Percentiles rank a stretch among this genome's conserved stretches.
Conservation (phyloP, 345 rosid species). For the Dipteronia dyeriana region DNA sequence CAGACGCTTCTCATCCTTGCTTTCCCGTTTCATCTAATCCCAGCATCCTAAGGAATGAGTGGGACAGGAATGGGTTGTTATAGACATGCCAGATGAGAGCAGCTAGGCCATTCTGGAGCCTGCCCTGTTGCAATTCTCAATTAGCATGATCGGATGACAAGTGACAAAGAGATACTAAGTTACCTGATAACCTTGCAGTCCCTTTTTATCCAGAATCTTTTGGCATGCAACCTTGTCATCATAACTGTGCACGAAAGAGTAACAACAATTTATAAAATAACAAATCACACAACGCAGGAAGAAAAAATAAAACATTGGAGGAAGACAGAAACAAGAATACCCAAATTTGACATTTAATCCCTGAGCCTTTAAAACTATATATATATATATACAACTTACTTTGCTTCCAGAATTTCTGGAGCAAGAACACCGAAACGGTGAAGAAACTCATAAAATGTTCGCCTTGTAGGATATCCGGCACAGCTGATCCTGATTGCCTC, state of each 20-base stretch:
- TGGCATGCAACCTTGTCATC: slow-evolving; percentile 94
- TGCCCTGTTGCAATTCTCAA: slow-evolving; percentile 3
- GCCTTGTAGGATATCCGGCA: slow-evolving; percentile 98
- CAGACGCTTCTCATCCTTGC: background rate
- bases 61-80: background rate
- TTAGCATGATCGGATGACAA: slow-evolving; percentile 10
- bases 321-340: background rate
- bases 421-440: slow-evolving; percentile 97
- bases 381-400: slow-evolving; percentile 42
- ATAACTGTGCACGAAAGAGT: slow-evolving; percentile 47
- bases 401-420: slow-evolving; percentile 93
- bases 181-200: slow-evolving; percentile 96
- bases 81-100: background rate
- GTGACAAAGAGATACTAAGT: slow-evolving; percentile 22
- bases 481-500: slow-evolving; percentile 99
- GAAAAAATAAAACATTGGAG: background rate
- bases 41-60: background rate
- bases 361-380: slow-evolving; percentile 11
- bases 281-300: slow-evolving; percentile 18
- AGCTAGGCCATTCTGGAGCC: slow-evolving; percentile 12
- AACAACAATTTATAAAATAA: background rate
- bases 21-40: slow-evolving; percentile 3
- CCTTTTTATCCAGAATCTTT: slow-evolving; percentile 91
- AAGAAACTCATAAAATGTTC: slow-evolving; percentile 95
- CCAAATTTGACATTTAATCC: background rate